phyloP scores from a whole-genome alignment of 2,329 filamentous ascomycete species.

The Exophiala spinifera region DNA sequence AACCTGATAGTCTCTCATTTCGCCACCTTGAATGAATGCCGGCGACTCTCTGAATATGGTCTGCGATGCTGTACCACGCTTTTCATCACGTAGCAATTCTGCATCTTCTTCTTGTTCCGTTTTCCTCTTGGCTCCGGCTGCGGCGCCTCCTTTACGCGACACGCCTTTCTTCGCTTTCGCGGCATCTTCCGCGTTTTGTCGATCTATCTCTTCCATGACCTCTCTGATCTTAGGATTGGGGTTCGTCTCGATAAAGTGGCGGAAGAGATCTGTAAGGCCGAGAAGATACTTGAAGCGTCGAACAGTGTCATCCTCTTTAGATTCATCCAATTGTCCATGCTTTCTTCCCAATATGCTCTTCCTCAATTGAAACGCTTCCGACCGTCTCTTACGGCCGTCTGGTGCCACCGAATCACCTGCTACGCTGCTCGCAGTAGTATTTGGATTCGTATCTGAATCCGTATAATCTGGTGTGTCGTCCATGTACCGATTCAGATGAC shows the following conservation, averaged over 20 bases:
- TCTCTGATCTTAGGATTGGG: slow-evolving; percentile 92
- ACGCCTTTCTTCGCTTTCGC: slow-evolving; percentile 69
- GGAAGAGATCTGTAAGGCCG: slow-evolving; percentile 92
- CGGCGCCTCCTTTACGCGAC: slow-evolving; percentile 75
- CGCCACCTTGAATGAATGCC: slow-evolving; percentile 74
- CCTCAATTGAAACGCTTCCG: slow-evolving; percentile 83
- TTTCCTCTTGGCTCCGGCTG: slow-evolving; percentile 72
- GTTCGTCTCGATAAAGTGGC: slow-evolving; percentile 98
- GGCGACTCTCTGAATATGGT: slow-evolving; percentile 94
- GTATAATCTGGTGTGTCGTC: slow-evolving; percentile 64
- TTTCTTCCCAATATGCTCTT: slow-evolving; percentile 94
- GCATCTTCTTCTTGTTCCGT: slow-evolving; percentile 98
- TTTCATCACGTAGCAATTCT: slow-evolving; percentile 81
- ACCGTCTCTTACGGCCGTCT: slow-evolving; percentile 81
- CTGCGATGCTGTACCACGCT: slow-evolving; percentile 77
- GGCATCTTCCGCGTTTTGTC: slow-evolving; percentile 75
- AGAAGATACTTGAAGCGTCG: slow-evolving; percentile 91
- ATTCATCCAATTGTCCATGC: slow-evolving; percentile 85
- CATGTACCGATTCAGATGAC: slow-evolving; percentile 38
- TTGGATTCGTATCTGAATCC: slow-evolving; percentile 64
- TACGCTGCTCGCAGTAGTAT: slow-evolving; percentile 77
- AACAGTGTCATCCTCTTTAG: slow-evolving; percentile 95
- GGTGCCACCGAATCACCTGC: slow-evolving; percentile 63
- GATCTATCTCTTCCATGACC: slow-evolving; percentile 90
- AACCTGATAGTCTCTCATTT: slow-evolving; percentile 96